Evolutionary conservation across 2,329 filamentous ascomycete species (phyloP).

Genomic region (Fusarium nurragi): DNA sequence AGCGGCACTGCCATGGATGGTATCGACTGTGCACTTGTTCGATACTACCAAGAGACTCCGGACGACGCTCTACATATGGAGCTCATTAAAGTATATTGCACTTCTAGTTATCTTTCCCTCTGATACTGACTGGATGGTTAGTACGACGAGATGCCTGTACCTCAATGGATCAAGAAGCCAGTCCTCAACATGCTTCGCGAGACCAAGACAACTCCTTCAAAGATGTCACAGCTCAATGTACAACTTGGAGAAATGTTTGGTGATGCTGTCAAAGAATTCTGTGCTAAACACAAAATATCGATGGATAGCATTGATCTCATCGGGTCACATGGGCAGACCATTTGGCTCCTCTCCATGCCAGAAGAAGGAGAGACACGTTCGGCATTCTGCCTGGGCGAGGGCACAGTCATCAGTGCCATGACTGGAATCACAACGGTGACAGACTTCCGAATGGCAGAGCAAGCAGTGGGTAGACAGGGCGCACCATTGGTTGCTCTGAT

Average conservation of each 20-base stretch:
- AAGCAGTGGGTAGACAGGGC: slow-evolving; percentile 64
- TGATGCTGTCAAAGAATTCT: slow-evolving; percentile 60
- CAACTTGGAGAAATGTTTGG: slow-evolving; percentile 66
- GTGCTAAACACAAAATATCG: slow-evolving; percentile 53
- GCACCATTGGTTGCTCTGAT: slow-evolving; percentile 67
- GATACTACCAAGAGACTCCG: slow-evolving; percentile 62
- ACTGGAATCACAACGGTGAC: slow-evolving; percentile 67
- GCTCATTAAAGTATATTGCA: slow-evolving; percentile 42
- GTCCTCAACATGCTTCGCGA: slow-evolving; percentile 65
- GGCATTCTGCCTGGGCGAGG: slow-evolving; percentile 65
- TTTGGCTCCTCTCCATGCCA: slow-evolving; percentile 59
- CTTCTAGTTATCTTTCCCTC: rapidly evolving
- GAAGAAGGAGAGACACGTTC: slow-evolving; percentile 54
- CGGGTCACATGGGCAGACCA: slow-evolving; percentile 66
- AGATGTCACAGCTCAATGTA: slow-evolving; percentile 65
- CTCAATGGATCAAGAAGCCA: slow-evolving; percentile 63
- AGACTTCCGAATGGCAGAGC: slow-evolving; percentile 66
- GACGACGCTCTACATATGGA: slow-evolving; percentile 62
- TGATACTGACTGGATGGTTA: background rate
- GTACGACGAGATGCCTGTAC: slow-evolving; percentile 66
- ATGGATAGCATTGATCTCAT: slow-evolving; percentile 62
- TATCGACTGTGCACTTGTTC: slow-evolving; percentile 66
- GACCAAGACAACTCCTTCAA: slow-evolving; percentile 61
- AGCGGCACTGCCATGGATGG: slow-evolving; percentile 63
- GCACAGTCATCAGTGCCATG: slow-evolving; percentile 61